Conservation (phyloP, 1,139 yeast genomes). For the Hanseniaspora gamundiae region DNA sequence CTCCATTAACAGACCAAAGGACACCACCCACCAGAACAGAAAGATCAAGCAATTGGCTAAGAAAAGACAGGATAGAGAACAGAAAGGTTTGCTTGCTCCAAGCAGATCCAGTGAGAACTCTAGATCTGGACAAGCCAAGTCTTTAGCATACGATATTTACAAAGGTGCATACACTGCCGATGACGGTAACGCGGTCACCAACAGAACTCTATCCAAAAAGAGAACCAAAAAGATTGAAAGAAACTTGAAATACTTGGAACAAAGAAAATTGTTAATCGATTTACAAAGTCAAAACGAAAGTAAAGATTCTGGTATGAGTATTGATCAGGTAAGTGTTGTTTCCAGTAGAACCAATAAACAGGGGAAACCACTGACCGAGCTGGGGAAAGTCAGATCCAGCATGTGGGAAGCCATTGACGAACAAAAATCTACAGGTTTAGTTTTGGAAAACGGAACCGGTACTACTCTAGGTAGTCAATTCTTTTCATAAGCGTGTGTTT, state of each 20-base stretch:
- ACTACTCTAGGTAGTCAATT: conserved; percentile 72
- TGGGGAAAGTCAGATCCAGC: conserved; percentile 48
- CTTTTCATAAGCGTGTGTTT: conserved; percentile 21
- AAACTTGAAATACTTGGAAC: conserved; percentile 56
- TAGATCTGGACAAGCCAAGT: conserved; percentile 35
- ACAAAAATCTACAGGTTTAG: conserved; percentile 33
- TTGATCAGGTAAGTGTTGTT: not conserved
- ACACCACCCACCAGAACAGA: conserved; percentile 40
- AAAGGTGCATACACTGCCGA: conserved; percentile 27
- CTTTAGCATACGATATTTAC: conserved; percentile 56
- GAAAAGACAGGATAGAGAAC: conserved; percentile 45
- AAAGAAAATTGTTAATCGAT: conserved; percentile 41
- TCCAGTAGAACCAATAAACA: conserved; percentile 16
- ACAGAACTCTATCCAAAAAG: conserved; percentile 60
- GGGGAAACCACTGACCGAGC: conserved; percentile 20
- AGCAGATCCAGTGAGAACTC: conserved; percentile 37
- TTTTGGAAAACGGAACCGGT: conserved; percentile 48
- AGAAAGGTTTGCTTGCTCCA: conserved; percentile 29
- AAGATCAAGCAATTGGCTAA: conserved; percentile 44
- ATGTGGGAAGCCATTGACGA: conserved; percentile 60
- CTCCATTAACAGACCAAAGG: conserved; percentile 70
- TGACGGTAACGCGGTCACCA: conserved; percentile 35
- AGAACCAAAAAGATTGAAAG: conserved; percentile 74
- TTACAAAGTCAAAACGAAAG: conserved; percentile 35
- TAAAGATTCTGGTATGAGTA: conserved; percentile 9